These are phyloP conservation scores for Neonectria hederae DNA, from an alignment of 2,329 filamentous ascomycete species.

Conservation along the genomic window DNA sequence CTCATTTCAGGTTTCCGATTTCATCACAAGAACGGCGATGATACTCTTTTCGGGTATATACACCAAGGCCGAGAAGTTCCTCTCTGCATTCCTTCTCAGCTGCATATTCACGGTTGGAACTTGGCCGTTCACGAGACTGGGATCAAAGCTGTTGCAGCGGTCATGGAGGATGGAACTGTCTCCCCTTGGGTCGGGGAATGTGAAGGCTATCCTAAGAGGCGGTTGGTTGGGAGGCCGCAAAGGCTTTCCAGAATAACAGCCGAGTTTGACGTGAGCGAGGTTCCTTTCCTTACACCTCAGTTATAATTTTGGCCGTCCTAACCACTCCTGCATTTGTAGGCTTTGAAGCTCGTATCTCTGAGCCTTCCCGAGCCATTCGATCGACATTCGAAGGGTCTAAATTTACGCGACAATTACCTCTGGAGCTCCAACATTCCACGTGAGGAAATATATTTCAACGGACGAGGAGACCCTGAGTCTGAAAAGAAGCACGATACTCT, in stretches of 20 bases:
- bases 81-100: too few species aligned
- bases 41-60: conserved; percentile 10
- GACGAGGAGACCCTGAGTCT: too few species aligned
- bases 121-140: not conserved
- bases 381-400: too few species aligned
- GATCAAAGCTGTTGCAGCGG: not conserved
- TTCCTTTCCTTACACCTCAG: too few species aligned
- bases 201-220: not conserved
- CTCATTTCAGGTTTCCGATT: conserved; percentile 24
- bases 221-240: not conserved
- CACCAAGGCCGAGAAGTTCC: conserved; percentile 7
- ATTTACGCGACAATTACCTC: too few species aligned
- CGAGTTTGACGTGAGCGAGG: conserved; percentile 8
- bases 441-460: too few species aligned
- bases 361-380: too few species aligned
- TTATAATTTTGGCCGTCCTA: too few species aligned
- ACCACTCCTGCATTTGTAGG: too few species aligned
- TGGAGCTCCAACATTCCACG: too few species aligned
- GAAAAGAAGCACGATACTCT: too few species aligned
- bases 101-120: not conserved
- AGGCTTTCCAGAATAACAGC: not conserved
- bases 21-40: not conserved
- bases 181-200: conserved; percentile 3
- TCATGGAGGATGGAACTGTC: not conserved
- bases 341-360: too few species aligned